A percentile compares a stretch with the other conserved stretches of the same genome.
Conservation (phyloP, 2,329 filamentous ascomycete species). For the Helotiales sp. region DNA sequence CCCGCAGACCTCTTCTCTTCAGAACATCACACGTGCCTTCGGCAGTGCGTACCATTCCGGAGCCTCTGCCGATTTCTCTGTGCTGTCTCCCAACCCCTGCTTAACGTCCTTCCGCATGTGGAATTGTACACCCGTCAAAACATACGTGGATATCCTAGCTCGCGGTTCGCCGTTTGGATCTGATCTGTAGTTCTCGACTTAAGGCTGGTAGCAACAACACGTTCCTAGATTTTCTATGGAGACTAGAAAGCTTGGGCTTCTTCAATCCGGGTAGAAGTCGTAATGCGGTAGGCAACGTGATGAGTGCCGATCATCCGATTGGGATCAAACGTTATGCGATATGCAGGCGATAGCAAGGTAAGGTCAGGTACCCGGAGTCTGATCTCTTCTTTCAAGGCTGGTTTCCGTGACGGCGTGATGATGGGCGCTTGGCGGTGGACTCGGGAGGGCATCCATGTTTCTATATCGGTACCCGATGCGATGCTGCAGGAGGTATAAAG, state of each 20-base stretch:
- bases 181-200: background rate
- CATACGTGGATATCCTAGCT: background rate
- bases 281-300: background rate
- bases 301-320: background rate
- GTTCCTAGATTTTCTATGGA: background rate
- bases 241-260: background rate
- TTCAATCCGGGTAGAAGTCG: background rate
- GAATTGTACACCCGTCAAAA: background rate
- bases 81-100: background rate
- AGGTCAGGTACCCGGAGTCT: background rate
- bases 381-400: background rate
- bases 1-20: background rate
- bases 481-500: background rate
- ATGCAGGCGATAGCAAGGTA: background rate
- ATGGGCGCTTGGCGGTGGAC: too few relatives aligned
- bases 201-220: background rate
- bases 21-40: background rate
- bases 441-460: background rate
- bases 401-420: background rate
- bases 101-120: background rate
- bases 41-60: background rate
- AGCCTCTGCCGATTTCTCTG: background rate
- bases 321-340: background rate
- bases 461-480: too few relatives aligned
- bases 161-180: too few relatives aligned